A percentile compares a stretch with the other conserved stretches of the same genome.
phyloP scores from a whole-genome alignment of 2,329 filamentous ascomycete genomes.

The Botrytis tulipae region DNA sequence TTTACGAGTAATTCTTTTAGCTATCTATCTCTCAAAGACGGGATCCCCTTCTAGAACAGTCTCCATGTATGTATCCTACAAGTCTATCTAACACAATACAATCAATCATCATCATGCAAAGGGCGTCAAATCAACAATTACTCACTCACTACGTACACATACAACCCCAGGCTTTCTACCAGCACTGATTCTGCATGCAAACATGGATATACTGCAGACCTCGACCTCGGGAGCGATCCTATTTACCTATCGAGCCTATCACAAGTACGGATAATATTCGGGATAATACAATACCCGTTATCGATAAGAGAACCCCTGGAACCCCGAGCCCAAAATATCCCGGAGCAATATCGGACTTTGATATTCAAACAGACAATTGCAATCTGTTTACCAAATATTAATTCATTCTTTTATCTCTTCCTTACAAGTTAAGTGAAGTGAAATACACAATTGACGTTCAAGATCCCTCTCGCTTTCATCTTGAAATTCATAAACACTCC shows the following conservation, averaged over 20 bases:
- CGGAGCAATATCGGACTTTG: not conserved
- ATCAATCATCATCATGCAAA: not conserved
- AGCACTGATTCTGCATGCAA: not conserved
- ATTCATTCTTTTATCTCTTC: not conserved
- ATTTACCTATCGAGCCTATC: too few species aligned
- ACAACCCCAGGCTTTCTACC: not conserved
- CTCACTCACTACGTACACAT: not conserved
- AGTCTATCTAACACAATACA: too few species aligned
- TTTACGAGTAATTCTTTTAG: not conserved
- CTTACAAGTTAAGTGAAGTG: too few species aligned
- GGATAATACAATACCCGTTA: not conserved
- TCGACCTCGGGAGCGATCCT: not conserved
- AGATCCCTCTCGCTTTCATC: slow-evolving; percentile 11
- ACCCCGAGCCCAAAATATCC: not conserved
- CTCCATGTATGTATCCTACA: not conserved
- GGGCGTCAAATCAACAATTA: not conserved
- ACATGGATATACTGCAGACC: not conserved
- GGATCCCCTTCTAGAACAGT: not conserved
- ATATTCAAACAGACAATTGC: not conserved
- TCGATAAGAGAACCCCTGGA: not conserved
- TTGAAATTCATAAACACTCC: not conserved
- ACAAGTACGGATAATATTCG: not conserved
- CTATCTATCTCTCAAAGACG: not conserved
- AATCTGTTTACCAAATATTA: slow-evolving; percentile 2
- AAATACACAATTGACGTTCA: not conserved